Base-by-base conservation (phyloP, 2,329 filamentous ascomycete genomes). In the Cytospora paraplurivora region DNA sequence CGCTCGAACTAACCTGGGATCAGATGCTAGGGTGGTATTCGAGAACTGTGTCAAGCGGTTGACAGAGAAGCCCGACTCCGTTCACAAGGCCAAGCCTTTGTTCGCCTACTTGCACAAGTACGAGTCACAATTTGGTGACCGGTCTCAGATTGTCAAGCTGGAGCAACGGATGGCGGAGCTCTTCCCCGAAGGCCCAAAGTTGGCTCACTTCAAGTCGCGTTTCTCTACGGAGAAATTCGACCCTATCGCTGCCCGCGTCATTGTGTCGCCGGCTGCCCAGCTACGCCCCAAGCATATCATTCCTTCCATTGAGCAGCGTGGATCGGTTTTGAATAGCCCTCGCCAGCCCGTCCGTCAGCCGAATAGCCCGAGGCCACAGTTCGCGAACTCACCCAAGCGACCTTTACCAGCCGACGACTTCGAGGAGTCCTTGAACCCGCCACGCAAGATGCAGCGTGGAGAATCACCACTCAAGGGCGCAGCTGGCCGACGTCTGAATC, bases 61-160 rank as follows among this genome's bases (percentile, higher is more conserved):
- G 51, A 85, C 90, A 8, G 84, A 89, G 32, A 95, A 93, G 69
- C 86, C 91, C 0, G 91, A 93, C 69, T 86, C 86, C 12, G 78
- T 89, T 0, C 77, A 82, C 61, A 95, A 93, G 72, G 87, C 93
- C 10, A 96, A 95, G 74, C 86, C 90, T 0, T 85, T 99, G 0
- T 97, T 96, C 71, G 82, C 88, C 2, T 98, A 94, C 77, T 94
- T 99, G 75, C 94, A 99, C 77, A 90, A 93, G 70, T 97, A 96
- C 73, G 95, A 99, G 78, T 93, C 93, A 12, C 88, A 93, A 68
- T 99, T 93, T 71, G 95, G 96, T 62, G 95, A 99, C 73, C 83
- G 98, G 6, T 87, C 90, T 7, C 93, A 98, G 71, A 92, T 99
- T 60, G 87, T 88, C 68, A 95, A 96, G 73, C 82, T 99, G 17